Base-by-base conservation (phyloP, 768 basidiomycete species). In the Mycena leptocephala region DNA sequence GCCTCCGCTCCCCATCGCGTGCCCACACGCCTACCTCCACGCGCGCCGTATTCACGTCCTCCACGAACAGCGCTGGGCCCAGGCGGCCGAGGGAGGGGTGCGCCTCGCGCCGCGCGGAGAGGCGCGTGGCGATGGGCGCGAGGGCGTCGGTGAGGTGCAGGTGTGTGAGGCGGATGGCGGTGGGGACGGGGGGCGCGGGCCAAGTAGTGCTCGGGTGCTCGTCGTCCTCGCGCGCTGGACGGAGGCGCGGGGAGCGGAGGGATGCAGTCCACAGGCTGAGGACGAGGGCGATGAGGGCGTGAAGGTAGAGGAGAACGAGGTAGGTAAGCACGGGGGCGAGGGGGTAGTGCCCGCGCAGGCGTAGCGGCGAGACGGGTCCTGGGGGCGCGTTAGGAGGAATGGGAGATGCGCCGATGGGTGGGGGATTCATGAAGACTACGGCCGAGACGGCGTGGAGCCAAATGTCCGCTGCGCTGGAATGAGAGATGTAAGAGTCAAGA, bases 1-100 rank as follows among this genome's bases (percentile, higher is more conserved):
- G 62, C 35, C 33, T 41, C 39, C 62, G 35, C 24, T 53, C 59
- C 22, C 70, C 68, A 7, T 64, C 69, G 33, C 55, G 74, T 58
- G 53, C 65, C 77, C 77, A 78, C 59, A 78, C 70, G 14, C 77
- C 77, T 26, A 78, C 70, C 65, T 75, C 77, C 18, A 78, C 70
- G 2, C 77, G 73, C 46, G 77, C 77, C 28, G 74, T 78, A 24
- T 78, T 72, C 48, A 63, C 32, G 24, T 78, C 77, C 66, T 78
- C 77, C 8, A 78, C 70, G 39, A 74, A 75, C 3, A 78, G 41
- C 22, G 18, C 61, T 37, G 13, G 43, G 9, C 72, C 72, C 9
- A 66, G 33, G 58, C 67, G 53, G 32, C 46, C 53, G 59, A 48
- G 26, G 43, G 65, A 39, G 18, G 61, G 66, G 32, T 37, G 72